Base-by-base conservation (phyloP, 1,284 basidiomycete genomes). In the Porodaedalea pini region DNA sequence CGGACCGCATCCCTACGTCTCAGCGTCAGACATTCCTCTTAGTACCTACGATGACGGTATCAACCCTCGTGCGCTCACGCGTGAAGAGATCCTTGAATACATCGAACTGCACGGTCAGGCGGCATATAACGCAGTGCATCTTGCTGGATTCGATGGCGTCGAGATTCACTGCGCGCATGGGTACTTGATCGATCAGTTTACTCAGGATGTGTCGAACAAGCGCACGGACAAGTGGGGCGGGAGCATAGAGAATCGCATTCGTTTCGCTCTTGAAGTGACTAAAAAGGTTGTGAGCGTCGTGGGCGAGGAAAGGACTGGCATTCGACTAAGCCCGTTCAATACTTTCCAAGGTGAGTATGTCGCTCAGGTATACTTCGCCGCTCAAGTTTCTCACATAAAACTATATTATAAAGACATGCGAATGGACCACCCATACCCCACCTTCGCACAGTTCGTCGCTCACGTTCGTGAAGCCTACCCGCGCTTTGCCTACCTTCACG, bases 401-500 rank as follows among this genome's bases (percentile, higher is more conserved):
- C n/a, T n/a, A n/a, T n/a, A n/a, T n/a, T n/a, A n/a, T 21, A 13
- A 15, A 55, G 54, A 25, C 25, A 73, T 73, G 66, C 60, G 66
- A 64, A 71, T 73, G 65, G 59, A 64, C 25, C 67, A 75, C 57
- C 75, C 77, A 0, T 61, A 75, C n/a, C n/a, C n/a, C n/a, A n/a
- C n/a, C n/a, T n/a, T n/a, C n/a, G n/a, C n/a, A n/a, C n/a, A n/a
- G n/a, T 17, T 71, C 74, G 7, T 73, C 74, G 40, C 78, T 75
- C 64, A 60, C 66, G 55, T 78, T 7, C 67, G 67, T 31, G 53
- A 63, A 4, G 53, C 57, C 1, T 73, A 77, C 64, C 78, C 82
- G 17, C 64, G 74, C 8, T 68, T 85, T 10, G 80, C 81, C 1
- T 86, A 84, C 64, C 57, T 85, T n/a, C 85, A 88, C 64, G 69